Evolutionary conservation across 73 alveolate genomes (phyloP).

Genomic region (Paramecium primaurelia): DNA sequence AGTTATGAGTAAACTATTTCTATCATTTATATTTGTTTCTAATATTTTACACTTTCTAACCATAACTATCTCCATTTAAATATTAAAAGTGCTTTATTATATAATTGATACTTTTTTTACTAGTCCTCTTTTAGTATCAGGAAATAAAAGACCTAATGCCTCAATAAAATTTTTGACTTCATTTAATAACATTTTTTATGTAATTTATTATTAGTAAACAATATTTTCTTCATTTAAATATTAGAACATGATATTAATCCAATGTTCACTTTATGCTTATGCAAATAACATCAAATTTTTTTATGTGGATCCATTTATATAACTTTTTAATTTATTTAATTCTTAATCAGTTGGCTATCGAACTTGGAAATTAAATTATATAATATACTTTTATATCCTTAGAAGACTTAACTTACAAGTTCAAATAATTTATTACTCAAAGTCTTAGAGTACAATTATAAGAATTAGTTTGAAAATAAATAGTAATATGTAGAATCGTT

Average conservation of each 20-base stretch:
- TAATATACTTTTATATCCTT: neutral
- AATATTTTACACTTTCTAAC: conserved; percentile 33
- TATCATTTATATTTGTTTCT: conserved; percentile 15
- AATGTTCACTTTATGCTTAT: neutral
- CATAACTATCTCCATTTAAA: conserved; percentile 27
- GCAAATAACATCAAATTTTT: conserved; percentile 14
- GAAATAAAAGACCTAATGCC: conserved; percentile 31
- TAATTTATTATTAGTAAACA: neutral
- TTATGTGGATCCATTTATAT: neutral
- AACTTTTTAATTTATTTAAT: neutral
- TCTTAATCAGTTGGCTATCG: neutral
- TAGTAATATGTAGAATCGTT: conserved; percentile 19
- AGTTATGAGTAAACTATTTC: conserved; percentile 23
- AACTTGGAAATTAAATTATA: neutral
- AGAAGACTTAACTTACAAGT: neutral
- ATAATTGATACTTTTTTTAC: conserved; percentile 24
- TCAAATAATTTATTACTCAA: neutral
- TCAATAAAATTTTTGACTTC: conserved; percentile 17
- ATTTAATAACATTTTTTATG: neutral
- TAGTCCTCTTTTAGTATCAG: conserved; percentile 58
- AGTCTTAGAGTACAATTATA: neutral
- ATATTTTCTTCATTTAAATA: neutral
- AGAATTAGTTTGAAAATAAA: conserved; percentile 19
- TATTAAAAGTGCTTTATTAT: neutral
- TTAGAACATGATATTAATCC: neutral